Percentiles rank a stretch among this genome's conserved stretches.
These are phyloP conservation scores for Pleurotus ostreatus DNA, from an alignment of 768 basidiomycete genomes.

Conservation along the genomic window DNA sequence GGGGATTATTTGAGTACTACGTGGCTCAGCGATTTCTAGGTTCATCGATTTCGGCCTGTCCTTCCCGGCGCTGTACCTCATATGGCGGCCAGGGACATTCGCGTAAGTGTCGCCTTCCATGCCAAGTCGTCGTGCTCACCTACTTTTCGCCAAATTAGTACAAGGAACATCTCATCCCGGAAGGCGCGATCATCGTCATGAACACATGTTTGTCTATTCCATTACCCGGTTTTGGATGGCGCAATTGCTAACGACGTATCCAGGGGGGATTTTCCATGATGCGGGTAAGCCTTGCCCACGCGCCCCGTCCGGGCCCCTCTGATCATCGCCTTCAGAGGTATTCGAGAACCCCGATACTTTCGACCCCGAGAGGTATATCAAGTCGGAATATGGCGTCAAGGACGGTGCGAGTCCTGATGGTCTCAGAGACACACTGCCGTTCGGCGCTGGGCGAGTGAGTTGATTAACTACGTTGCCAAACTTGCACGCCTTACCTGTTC, in stretches of 20 bases:
- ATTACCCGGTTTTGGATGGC: not conserved
- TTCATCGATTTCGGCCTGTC: conserved; percentile 13
- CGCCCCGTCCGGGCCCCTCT: not conserved
- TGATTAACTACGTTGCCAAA: not conserved
- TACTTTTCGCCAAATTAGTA: not conserved
- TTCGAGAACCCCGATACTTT: conserved; percentile 11
- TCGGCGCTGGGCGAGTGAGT: conserved; percentile 17
- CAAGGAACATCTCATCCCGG: not conserved
- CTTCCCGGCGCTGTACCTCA: conserved; percentile 17
- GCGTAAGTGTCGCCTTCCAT: not conserved
- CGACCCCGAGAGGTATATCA: conserved; percentile 13
- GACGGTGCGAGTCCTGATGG: conserved; percentile 10
- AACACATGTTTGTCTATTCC: not conserved
- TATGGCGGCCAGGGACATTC: not conserved
- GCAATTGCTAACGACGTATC: not conserved
- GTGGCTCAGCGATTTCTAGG: not conserved
- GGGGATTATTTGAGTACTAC: no score
- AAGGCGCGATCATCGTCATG: not conserved
- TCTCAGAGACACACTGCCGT: conserved; percentile 11
- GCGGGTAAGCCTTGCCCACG: not conserved
- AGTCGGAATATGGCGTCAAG: conserved; percentile 13
- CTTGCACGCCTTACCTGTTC: no score
- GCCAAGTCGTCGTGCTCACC: not conserved
- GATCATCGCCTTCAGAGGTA: not conserved
- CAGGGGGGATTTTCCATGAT: conserved; percentile 5